Percentiles rank a stretch among this genome's conserved stretches.
Evolutionary conservation across 2,329 filamentous ascomycete genomes (phyloP).

Genomic region (Celoporthe dispersa): DNA sequence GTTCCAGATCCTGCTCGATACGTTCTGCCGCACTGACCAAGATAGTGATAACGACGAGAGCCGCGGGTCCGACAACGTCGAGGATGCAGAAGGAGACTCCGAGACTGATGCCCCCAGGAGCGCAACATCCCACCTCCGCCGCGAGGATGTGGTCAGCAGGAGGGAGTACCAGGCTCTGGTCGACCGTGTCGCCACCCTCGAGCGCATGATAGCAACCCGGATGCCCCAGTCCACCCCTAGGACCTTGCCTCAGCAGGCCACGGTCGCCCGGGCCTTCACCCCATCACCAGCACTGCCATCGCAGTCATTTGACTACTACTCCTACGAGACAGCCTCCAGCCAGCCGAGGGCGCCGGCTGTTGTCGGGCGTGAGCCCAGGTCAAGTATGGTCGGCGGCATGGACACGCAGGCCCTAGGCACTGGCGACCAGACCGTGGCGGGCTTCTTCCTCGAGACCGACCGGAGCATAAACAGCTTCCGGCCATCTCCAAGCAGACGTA

Average conservation of each 20-base stretch:
- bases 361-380: not conserved
- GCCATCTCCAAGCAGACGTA: not conserved
- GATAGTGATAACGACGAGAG: not conserved
- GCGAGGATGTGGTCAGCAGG: constrained; percentile 10
- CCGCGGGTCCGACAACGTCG: constrained; percentile 1
- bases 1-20: constrained; percentile 22
- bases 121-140: not conserved
- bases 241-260: constrained; percentile 19
- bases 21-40: constrained; percentile 21
- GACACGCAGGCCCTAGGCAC: constrained; percentile 1
- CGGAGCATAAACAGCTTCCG: constrained; percentile 13
- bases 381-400: constrained; percentile 9
- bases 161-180: constrained; percentile 23
- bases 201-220: constrained; percentile 15
- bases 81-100: constrained; percentile 16
- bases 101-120: constrained; percentile 2
- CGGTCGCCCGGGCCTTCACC: constrained; percentile 21
- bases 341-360: not conserved
- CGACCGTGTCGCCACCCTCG: constrained; percentile 24
- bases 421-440: constrained; percentile 11
- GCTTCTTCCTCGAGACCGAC: constrained; percentile 20
- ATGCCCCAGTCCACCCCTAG: constrained; percentile 18
- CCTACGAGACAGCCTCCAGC: constrained; percentile 7
- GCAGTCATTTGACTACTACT: constrained; percentile 23
- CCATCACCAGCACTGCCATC: constrained; percentile 16